Conservation (phyloP, 345 rosid genomes). For the Murraya koenigii region DNA sequence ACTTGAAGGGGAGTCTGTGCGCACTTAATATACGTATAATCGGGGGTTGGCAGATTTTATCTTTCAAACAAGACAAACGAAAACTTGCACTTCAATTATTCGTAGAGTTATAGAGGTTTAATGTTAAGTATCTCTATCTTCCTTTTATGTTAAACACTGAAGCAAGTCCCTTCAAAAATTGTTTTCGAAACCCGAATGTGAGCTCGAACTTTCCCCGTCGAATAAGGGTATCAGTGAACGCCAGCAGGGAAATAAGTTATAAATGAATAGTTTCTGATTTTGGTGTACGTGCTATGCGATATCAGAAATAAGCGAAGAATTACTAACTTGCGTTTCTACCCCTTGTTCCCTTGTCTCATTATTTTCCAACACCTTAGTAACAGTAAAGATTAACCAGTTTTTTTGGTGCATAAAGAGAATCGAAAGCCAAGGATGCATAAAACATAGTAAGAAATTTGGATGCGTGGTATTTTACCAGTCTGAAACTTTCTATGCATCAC, state of each 20-base stretch:
- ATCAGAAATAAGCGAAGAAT: not conserved
- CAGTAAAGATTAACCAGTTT: not conserved
- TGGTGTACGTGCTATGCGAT: not conserved
- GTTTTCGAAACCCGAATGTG: not conserved
- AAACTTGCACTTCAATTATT: no score
- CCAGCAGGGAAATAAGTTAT: conserved; percentile 7
- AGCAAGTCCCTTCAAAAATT: no score
- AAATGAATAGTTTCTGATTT: conserved; percentile 16
- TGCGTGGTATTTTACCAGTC: not conserved
- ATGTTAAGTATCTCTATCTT: no score
- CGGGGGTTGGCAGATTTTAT: no score
- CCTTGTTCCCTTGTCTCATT: not conserved
- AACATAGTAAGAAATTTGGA: not conserved
- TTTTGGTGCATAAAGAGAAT: not conserved
- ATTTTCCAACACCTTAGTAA: not conserved
- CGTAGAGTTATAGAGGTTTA: no score
- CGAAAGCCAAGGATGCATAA: not conserved
- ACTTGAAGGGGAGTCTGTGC: no score
- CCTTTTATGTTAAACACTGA: no score
- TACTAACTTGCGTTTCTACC: not conserved
- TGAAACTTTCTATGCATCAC: not conserved
- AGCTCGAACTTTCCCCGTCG: not conserved
- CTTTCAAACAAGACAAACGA: no score
- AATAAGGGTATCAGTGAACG: no score
- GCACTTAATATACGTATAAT: no score